Conservation (phyloP, 331 rosid species). For the Spiraea crenata region DNA sequence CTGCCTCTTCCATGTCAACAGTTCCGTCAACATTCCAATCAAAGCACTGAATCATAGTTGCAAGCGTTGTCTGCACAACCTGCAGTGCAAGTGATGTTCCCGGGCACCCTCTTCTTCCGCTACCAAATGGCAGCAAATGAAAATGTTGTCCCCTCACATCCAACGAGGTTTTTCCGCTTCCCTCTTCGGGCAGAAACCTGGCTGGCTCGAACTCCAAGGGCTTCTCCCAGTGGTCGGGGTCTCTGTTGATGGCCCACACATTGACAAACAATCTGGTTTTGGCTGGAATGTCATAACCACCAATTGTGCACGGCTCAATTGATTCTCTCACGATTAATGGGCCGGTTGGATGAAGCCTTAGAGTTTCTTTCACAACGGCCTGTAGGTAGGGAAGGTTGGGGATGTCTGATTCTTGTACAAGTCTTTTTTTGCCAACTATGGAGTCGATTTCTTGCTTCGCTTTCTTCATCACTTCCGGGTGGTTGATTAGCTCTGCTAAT, state of each 20-base stretch:
- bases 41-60: conserved; percentile 66
- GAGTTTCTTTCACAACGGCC: conserved; percentile 67
- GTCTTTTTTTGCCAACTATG: conserved; percentile 39
- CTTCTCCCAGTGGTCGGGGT: conserved; percentile 56
- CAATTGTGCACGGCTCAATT: conserved; percentile 33
- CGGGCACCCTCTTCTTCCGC: conserved; percentile 79
- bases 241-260: conserved; percentile 65
- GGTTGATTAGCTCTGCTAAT: conserved; percentile 63
- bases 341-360: conserved; percentile 67
- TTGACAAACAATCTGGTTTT: conserved; percentile 57
- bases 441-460: conserved; percentile 57
- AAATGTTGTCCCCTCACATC: conserved; percentile 61
- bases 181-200: conserved; percentile 47
- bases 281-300: conserved; percentile 58
- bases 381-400: conserved; percentile 60
- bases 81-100: conserved; percentile 58
- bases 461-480: conserved; percentile 48
- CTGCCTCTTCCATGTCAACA: conserved; percentile 53
- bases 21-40: conserved; percentile 51
- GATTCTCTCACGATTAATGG: conserved; percentile 49
- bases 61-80: conserved; percentile 47
- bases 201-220: conserved; percentile 62
- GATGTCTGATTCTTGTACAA: conserved; percentile 60
- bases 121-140: conserved; percentile 60
- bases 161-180: conserved; percentile 23